Conservation (phyloP, 371 early-diverging fungal genomes). For the Haplosporangium sp. region DNA sequence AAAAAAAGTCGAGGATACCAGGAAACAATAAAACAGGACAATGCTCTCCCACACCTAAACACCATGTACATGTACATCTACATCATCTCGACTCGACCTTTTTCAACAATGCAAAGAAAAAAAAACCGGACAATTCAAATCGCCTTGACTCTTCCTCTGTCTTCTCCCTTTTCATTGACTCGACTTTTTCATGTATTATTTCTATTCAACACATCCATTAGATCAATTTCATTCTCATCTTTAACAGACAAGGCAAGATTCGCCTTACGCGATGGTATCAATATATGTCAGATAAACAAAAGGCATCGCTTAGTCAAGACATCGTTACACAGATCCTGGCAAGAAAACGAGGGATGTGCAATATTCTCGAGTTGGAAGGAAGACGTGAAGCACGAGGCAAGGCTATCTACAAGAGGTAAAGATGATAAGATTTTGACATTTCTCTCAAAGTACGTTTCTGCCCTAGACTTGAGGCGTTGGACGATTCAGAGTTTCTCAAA, state of each 20-base stretch:
- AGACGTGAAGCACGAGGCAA: conserved; percentile 55
- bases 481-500: too few species aligned
- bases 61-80: background rate
- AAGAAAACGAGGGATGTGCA: conserved; percentile 60
- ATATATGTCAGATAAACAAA: conserved; percentile 51
- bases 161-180: background rate
- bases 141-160: background rate
- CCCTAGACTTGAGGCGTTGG: too few species aligned
- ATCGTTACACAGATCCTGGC: conserved; percentile 57
- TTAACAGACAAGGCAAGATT: conserved; percentile 63
- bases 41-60: too few species aligned
- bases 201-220: conserved; percentile 7
- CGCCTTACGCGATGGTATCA: conserved; percentile 59
- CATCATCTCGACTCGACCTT: background rate
- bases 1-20: too few species aligned
- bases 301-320: conserved; percentile 58
- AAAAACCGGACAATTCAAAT: background rate
- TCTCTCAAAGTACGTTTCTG: too few species aligned
- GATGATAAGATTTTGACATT: background rate
- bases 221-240: conserved; percentile 60
- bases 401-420: conserved; percentile 59
- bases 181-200: background rate
- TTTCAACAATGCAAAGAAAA: background rate
- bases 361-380: conserved; percentile 57
- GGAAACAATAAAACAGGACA: too few species aligned